A percentile compares a stretch with the other conserved stretches of the same genome.
phyloP scores from a whole-genome alignment of 176 grass and related monocot genomes.

The Zea luxurians region DNA sequence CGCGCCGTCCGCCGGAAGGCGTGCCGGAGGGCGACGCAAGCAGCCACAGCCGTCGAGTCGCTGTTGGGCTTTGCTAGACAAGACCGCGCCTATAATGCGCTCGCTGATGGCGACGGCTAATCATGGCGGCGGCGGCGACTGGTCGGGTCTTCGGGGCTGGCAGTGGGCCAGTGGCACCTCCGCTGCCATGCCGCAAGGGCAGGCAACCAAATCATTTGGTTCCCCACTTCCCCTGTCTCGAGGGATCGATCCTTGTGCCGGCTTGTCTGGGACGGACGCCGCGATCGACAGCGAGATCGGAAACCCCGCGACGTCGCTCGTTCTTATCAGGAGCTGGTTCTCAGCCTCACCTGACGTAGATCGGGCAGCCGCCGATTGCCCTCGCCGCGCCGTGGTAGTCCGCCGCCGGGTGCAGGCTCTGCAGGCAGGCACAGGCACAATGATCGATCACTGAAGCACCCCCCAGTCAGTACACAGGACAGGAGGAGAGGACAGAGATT shows the following conservation, averaged over 20 bases:
- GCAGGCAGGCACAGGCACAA: neutral
- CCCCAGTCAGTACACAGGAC: no score
- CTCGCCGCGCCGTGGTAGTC: constrained; percentile 71
- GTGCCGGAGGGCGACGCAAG: neutral
- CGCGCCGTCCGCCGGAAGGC: neutral
- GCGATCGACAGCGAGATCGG: neutral
- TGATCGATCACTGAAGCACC: neutral
- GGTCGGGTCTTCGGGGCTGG: neutral
- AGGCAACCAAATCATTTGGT: constrained; percentile 10
- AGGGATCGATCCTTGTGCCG: neutral
- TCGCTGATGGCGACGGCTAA: constrained; percentile 3
- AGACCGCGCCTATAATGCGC: neutral
- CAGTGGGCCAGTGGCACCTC: no score
- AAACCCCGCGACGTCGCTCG: neutral
- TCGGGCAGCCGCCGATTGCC: constrained; percentile 56
- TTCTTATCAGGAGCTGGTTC: neutral
- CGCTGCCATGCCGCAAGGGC: neutral
- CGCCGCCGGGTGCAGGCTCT: constrained; percentile 79
- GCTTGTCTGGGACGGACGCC: neutral
- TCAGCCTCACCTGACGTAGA: constrained; percentile 63
- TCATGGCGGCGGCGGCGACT: neutral
- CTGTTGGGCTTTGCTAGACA: constrained; percentile 2
- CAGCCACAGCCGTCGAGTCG: neutral
- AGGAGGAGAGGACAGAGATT: no score
- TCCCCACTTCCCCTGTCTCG: neutral